These are phyloP conservation scores for Colletotrichum musicola DNA, from an alignment of 2,329 filamentous ascomycete genomes.

Conservation along the genomic window DNA sequence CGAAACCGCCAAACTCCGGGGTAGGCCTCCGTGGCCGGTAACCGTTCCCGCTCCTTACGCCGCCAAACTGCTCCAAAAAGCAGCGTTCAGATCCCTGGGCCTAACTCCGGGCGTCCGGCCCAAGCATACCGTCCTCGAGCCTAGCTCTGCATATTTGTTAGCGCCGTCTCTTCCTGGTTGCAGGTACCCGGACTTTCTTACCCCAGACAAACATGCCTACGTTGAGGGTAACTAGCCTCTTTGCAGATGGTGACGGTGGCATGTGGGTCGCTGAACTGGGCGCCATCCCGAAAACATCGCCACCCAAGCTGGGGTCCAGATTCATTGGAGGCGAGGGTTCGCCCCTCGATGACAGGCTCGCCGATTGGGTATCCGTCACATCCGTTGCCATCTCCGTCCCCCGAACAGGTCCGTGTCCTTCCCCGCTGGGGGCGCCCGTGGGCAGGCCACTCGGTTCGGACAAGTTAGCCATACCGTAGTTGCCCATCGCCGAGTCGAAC, in stretches of 20 bases:
- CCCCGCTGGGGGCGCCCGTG: background rate
- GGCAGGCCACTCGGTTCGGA: background rate
- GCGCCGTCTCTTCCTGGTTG: background rate
- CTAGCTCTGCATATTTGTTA: constrained; percentile 48
- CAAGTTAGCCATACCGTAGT: background rate
- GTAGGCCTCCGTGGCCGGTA: background rate
- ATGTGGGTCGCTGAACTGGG: background rate
- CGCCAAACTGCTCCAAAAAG: constrained; percentile 37
- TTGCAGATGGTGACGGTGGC: constrained; percentile 36
- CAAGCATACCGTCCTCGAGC: constrained; percentile 51
- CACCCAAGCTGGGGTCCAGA: constrained; percentile 22
- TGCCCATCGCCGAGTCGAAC: background rate
- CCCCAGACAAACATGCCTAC: constrained; percentile 48
- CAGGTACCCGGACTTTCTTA: constrained; percentile 35
- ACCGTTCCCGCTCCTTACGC: background rate
- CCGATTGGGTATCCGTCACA: background rate
- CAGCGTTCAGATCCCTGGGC: constrained; percentile 49
- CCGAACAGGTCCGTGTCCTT: no score
- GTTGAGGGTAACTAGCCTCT: constrained; percentile 49
- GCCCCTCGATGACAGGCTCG: background rate
- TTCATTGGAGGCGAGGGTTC: background rate
- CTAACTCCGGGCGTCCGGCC: constrained; percentile 55
- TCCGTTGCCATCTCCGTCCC: no score
- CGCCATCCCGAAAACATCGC: constrained; percentile 3
- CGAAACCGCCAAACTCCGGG: background rate